Evolutionary conservation across 345 rosid species (phyloP).

Genomic region (Hibiscus trionum): DNA sequence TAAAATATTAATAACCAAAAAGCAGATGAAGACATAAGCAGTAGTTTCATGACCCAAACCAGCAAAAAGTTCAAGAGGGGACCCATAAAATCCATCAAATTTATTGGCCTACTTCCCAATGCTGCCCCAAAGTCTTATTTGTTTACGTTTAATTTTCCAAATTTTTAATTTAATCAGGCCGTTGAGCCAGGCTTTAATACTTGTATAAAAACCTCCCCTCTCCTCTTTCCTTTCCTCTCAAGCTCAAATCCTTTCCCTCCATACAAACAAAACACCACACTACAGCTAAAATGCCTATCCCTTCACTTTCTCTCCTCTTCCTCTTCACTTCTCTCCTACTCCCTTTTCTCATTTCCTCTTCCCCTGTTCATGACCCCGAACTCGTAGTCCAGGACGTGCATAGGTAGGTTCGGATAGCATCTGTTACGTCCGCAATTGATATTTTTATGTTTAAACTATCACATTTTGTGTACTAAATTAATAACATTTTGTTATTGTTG

Average conservation of each 20-base stretch:
- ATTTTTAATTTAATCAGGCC: constrained; percentile 28
- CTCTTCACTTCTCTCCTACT: background rate
- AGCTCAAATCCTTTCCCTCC: background rate
- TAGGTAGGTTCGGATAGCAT: background rate
- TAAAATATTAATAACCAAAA: background rate
- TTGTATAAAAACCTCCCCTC: constrained; percentile 27
- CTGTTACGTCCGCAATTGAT: background rate
- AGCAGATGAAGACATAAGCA: background rate
- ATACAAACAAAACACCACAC: background rate
- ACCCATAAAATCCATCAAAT: constrained; percentile 10
- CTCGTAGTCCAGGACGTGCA: background rate
- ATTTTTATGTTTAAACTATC: background rate
- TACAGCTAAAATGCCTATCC: background rate
- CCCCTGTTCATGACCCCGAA: background rate
- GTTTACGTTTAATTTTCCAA: background rate
- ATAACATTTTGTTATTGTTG: background rate
- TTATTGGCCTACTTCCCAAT: background rate
- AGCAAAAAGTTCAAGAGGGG: background rate
- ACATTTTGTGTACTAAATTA: background rate
- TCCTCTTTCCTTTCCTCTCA: background rate
- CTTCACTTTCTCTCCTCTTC: background rate
- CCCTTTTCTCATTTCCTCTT: background rate
- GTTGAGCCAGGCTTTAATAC: constrained; percentile 15
- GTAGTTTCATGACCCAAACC: background rate
- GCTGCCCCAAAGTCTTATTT: background rate